A percentile compares a stretch with the other conserved stretches of the same genome.
Conservation (phyloP, 495 filamentous ascomycete genomes). For the Beverwykella pulmonaria region DNA sequence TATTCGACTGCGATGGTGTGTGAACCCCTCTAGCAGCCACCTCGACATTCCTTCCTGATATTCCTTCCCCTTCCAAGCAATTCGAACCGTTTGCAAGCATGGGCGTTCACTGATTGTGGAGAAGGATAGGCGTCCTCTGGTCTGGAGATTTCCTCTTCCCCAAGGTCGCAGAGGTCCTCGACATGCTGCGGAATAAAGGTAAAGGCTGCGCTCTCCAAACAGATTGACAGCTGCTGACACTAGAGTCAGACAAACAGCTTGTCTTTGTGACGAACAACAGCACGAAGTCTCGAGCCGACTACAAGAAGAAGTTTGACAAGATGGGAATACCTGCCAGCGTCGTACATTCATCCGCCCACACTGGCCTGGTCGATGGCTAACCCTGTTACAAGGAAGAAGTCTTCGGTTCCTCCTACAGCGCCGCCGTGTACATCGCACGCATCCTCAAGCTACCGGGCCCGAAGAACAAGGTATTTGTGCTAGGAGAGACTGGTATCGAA, state of each 20-base stretch:
- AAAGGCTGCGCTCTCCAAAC: slow-evolving; percentile 7
- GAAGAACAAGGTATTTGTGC: slow-evolving; percentile 88
- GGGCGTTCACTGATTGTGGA: slow-evolving; percentile 42
- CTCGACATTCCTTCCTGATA: slow-evolving; percentile 11
- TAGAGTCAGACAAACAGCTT: slow-evolving; percentile 73
- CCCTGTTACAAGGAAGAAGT: slow-evolving; percentile 74
- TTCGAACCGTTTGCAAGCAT: background rate
- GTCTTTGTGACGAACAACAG: slow-evolving; percentile 99
- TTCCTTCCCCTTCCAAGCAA: background rate
- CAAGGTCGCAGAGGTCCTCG: slow-evolving; percentile 78
- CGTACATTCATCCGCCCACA: slow-evolving; percentile 44
- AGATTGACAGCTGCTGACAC: background rate
- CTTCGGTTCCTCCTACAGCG: slow-evolving; percentile 91
- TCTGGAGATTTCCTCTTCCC: slow-evolving; percentile 88
- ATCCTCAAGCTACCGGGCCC: slow-evolving; percentile 75
- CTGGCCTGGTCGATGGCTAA: background rate
- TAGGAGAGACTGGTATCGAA: slow-evolving; percentile 91
- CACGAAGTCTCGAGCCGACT: slow-evolving; percentile 90
- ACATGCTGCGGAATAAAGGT: slow-evolving; percentile 80
- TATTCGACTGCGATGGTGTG: slow-evolving; percentile 97
- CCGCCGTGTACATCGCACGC: slow-evolving; percentile 93
- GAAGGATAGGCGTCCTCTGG: slow-evolving; percentile 85
- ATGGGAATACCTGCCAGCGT: slow-evolving; percentile 77
- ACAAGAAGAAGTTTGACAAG: slow-evolving; percentile 83
- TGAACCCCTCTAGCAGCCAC: slow-evolving; percentile 34